A percentile compares a stretch with the other conserved stretches of the same genome.
Evolutionary conservation across 2,329 filamentous ascomycete genomes (phyloP).

Genomic region (Apiospora pterosperma): DNA sequence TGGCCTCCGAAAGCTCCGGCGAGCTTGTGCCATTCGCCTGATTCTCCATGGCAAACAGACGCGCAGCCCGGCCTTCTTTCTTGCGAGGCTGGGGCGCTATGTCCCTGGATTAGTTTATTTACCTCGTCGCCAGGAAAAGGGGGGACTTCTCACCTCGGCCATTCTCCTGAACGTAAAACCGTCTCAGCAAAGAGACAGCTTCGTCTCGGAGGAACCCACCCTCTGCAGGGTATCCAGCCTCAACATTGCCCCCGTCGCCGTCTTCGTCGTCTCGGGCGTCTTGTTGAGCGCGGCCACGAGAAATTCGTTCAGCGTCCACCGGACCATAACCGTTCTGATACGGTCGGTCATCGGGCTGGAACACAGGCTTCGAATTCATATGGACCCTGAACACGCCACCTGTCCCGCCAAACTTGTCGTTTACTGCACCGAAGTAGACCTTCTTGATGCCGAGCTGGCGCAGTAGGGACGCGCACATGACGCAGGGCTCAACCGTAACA

Average conservation of each 20-base stretch:
- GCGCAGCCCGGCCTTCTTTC: constrained; percentile 31
- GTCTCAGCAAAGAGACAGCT: constrained; percentile 84
- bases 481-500: constrained; percentile 96
- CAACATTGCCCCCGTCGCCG: constrained; percentile 65
- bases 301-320: constrained; percentile 19
- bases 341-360: constrained; percentile 19
- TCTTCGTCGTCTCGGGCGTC: constrained; percentile 29
- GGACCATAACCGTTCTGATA: constrained; percentile 30
- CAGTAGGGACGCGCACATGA: constrained; percentile 95
- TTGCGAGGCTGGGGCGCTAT: constrained; percentile 31
- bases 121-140: background rate
- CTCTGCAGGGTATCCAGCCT: constrained; percentile 76
- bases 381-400: constrained; percentile 91
- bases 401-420: constrained; percentile 95
- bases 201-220: constrained; percentile 89
- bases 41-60: constrained; percentile 28
- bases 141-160: constrained; percentile 65
- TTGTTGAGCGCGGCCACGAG: constrained; percentile 38
- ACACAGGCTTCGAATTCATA: constrained; percentile 48
- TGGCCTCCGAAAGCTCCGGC: constrained; percentile 23
- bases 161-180: constrained; percentile 98
- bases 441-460: constrained; percentile 83
- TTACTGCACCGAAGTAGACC: constrained; percentile 93
- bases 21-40: constrained; percentile 18
- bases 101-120: constrained; percentile 10